These are phyloP conservation scores for Kingdonia uniflora DNA, from an alignment of 164 flowering plant genomes.

Conservation along the genomic window DNA sequence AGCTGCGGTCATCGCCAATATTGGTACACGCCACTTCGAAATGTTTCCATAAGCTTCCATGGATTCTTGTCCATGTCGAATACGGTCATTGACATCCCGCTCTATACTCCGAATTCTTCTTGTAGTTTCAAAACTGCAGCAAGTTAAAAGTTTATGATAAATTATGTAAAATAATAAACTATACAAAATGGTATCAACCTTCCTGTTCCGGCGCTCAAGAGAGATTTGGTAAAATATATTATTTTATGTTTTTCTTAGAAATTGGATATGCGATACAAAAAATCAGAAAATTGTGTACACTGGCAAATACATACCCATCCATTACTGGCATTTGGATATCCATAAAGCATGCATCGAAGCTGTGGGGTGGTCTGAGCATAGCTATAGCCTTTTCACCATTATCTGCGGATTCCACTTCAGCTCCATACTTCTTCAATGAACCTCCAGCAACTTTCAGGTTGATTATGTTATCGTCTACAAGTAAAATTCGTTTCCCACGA, in stretches of 20 bases:
- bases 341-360: constrained; percentile 94
- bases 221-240: no score
- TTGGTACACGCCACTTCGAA: constrained; percentile 69
- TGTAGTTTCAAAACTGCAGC: constrained; percentile 85
- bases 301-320: constrained; percentile 64
- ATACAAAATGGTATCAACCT: no score
- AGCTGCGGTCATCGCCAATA: constrained; percentile 98
- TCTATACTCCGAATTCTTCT: constrained; percentile 62
- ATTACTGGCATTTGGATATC: constrained; percentile 98
- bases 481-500: constrained; percentile 61
- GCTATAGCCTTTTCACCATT: constrained; percentile 59
- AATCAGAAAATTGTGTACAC: background rate
- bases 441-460: constrained; percentile 86
- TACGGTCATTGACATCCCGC: constrained; percentile 23
- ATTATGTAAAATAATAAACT: background rate
- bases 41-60: constrained; percentile 27
- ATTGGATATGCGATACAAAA: background rate
- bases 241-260: no score
- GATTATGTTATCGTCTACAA: constrained; percentile 82
- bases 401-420: constrained; percentile 61
- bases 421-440: constrained; percentile 87
- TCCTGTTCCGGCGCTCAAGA: no score
- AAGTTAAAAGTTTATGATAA: background rate
- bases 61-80: constrained; percentile 37
- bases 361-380: constrained; percentile 65